A percentile compares a stretch with the other conserved stretches of the same genome.
These are phyloP conservation scores for Hydnum rufescens DNA, from an alignment of 768 basidiomycete species.

Conservation along the genomic window DNA sequence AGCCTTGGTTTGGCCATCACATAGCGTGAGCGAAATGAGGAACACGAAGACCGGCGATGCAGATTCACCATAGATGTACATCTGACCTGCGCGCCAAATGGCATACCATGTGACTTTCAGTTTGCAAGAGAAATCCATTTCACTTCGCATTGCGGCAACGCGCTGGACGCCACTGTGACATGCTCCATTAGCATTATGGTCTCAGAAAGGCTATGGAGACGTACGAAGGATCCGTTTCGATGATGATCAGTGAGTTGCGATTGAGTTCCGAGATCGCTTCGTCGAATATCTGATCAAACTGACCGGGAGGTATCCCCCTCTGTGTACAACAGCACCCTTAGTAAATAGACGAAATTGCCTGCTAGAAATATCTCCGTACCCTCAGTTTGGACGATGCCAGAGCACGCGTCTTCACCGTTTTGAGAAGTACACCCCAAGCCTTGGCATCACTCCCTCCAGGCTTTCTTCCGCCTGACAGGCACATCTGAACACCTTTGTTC, in stretches of 20 bases:
- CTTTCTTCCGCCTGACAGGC: constrained; percentile 27
- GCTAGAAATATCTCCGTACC: too few relatives aligned
- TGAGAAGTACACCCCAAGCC: constrained; percentile 53
- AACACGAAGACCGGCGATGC: constrained; percentile 12
- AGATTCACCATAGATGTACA: constrained; percentile 38
- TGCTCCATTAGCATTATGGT: background rate
- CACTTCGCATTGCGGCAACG: constrained; percentile 50
- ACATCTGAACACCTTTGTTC: constrained; percentile 44
- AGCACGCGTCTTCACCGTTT: constrained; percentile 23
- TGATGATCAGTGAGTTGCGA: constrained; percentile 51
- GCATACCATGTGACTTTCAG: constrained; percentile 45
- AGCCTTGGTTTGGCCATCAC: constrained; percentile 10
- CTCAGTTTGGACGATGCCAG: background rate
- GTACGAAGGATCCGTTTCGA: constrained; percentile 44
- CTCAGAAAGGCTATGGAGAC: constrained; percentile 15
- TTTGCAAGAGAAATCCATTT: constrained; percentile 46
- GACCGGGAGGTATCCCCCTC: background rate
- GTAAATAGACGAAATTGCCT: background rate
- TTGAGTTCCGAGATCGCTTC: constrained; percentile 61
- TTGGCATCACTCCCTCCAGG: constrained; percentile 48
- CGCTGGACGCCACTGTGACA: constrained; percentile 43
- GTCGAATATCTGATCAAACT: constrained; percentile 45
- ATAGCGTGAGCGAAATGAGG: constrained; percentile 20
- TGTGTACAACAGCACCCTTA: background rate
- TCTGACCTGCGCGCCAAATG: constrained; percentile 48